Percentiles rank a stretch among this genome's conserved stretches.
Conservation (phyloP, 352 stramenopile genomes). For the Elongisporangium prolatum region DNA sequence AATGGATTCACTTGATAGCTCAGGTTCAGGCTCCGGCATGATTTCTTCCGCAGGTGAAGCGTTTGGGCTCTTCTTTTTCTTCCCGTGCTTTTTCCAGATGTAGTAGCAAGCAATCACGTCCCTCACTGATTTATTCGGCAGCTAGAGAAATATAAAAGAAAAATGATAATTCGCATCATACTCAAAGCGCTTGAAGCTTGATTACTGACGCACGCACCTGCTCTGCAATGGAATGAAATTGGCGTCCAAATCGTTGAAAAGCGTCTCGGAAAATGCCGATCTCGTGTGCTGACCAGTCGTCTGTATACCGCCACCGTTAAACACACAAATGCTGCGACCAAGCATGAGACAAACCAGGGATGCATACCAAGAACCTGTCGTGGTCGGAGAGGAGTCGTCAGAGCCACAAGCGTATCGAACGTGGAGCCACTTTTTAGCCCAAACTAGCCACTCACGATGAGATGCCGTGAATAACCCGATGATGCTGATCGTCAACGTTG, state of each 20-base stretch:
- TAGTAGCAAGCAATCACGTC: conserved; percentile 83
- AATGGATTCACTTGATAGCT: conserved; percentile 49
- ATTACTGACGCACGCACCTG: conserved; percentile 40
- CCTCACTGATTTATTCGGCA: conserved; percentile 54
- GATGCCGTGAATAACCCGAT: conserved; percentile 1
- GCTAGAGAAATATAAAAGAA: conserved; percentile 20
- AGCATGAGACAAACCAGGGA: no score
- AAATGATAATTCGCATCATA: not conserved
- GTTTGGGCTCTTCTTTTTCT: not conserved
- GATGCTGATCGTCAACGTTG: not conserved
- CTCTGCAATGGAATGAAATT: conserved; percentile 71
- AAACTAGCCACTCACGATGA: conserved; percentile 30
- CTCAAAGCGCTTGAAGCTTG: not conserved
- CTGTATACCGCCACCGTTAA: conserved; percentile 22
- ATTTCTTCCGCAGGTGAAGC: conserved; percentile 26
- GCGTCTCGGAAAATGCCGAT: conserved; percentile 76
- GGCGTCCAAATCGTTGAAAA: conserved; percentile 68
- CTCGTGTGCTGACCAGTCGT: conserved; percentile 72
- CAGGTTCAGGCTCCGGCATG: conserved; percentile 43
- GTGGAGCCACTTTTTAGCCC: conserved; percentile 64
- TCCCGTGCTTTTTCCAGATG: conserved; percentile 80
- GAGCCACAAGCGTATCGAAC: conserved; percentile 54
- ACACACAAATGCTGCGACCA: no score
- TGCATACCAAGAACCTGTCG: conserved; percentile 68
- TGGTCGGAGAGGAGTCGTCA: conserved; percentile 61